Evolutionary conservation across 2,329 filamentous ascomycete species (phyloP), one percentile per base, ranked within the genome.

Genomic region (Ceratocystis cacaofunesta): DNA sequence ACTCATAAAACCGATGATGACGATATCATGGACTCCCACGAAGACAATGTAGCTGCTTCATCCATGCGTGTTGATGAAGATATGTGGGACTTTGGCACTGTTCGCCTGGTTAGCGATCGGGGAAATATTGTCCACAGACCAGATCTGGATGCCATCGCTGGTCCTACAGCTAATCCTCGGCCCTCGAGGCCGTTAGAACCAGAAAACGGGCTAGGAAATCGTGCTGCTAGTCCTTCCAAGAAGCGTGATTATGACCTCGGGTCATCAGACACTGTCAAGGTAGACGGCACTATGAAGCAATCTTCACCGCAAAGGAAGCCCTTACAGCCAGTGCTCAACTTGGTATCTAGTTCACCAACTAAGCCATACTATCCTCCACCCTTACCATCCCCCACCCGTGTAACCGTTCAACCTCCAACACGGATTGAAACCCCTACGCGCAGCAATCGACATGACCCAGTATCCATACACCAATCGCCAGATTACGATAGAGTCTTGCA

Each of bases 81-180:
- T 74, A 84, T 97, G 73, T 99, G 94, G 94, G 94, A 99, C 74
- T 99, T 99, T 78, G 94, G 94, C 55, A 99, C 94, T 0, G 90
- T 99, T 63, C 83, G 92, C 66, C 86, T 95, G 5, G 85, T 87
- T n/a, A 83, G 82, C 41, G 84, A 86, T 64, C 81, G 84, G 32
- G 85, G 85, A 68, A 81, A 80, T 36, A 72, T 83, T 1, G 72
- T 82, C 6, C 76, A 76, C 58, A 77, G 84, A 60, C 80, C 80
- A 0, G 86, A 86, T 2, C 77, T 84, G 17, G 81, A 87, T 70
- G 79, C 85, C 0, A 85, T 96, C 85, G 91, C 89, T 69, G 89
- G 92, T 68, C 87, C 88, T 41, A 87, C 87, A 12, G 86, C 88
- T 19, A 96, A 96, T 73, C 84, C 88, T 19, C 82, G 91, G 66